Evolutionary conservation across 345 rosid species (phyloP), one percentile per base, ranked within the genome.

Genomic region (Hibiscus syriacus): DNA sequence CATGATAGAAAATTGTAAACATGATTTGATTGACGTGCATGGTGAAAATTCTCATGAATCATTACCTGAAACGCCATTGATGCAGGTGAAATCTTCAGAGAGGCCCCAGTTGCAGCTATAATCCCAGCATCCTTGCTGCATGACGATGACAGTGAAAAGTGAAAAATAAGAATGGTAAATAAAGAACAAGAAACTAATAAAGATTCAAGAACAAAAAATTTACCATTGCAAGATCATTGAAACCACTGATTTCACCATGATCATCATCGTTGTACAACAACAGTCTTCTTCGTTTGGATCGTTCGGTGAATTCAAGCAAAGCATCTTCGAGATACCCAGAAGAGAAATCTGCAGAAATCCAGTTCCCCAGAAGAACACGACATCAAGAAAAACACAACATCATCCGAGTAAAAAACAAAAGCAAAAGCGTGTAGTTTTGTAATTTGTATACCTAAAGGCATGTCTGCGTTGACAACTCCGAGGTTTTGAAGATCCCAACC

Each of bases 311-410:
- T 74, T 86, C 90, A 2, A 85, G 73, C 67, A 92, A 70, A 26
- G 96, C 98, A 64, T 92, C 98, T 73, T 92, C 90, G 16, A 92
- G 82, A 62, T 92, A 92, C 36, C 98, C 98, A 55, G 96, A 83
- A 14, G 98, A 90, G n/a, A 83, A 76, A 71, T 85, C 78, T 3
- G 69, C 46, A 67, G 81, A 70, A 86, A 77, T 76, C 77, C 78
- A 59, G 8, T 46, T 46, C 52, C 52, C 3, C 4, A 19, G 9
- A 20, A 14, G n/a, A 43, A 43, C n/a, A 13, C 13, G 5, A 43
- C 39, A 6, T 36, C 0, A 29, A 29, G 4, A 29, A 1, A 29
- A 1, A 29, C 2, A 29, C 32, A 29, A n/a, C 32, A 29, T 29
- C 32, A 2, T 39, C 45, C 11, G 2, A 12, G 11, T 39, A 8